Evolutionary conservation across 176 grass and related monocot species (phyloP).

Genomic region (Eremochloa ophiuroides): DNA sequence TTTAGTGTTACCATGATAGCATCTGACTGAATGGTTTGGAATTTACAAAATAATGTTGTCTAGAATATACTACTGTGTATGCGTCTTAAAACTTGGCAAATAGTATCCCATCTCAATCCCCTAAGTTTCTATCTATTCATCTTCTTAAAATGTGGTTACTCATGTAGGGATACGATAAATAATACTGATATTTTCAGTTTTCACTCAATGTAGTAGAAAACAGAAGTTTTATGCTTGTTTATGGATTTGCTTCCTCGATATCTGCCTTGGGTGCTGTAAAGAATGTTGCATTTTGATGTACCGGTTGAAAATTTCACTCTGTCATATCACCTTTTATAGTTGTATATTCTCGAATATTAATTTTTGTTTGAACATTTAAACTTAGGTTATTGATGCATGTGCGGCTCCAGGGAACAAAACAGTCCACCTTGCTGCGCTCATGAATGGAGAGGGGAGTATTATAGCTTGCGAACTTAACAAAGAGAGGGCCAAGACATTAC

Average conservation of each 20-base stretch:
- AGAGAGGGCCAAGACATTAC: conserved; percentile 68
- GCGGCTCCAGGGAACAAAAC: conserved; percentile 99
- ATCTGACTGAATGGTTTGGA: neutral
- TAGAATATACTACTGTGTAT: neutral
- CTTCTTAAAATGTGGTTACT: neutral
- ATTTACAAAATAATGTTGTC: neutral
- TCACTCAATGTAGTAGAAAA: neutral
- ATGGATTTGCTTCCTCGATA: neutral
- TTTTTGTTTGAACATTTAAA: conserved; percentile 37
- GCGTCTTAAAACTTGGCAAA: neutral
- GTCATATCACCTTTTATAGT: neutral
- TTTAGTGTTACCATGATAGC: neutral
- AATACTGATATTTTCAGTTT: neutral
- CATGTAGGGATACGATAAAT: neutral
- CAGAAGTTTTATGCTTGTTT: neutral
- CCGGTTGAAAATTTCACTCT: neutral
- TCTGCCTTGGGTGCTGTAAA: neutral
- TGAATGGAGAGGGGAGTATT: conserved; percentile 85
- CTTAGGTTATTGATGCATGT: conserved; percentile 99
- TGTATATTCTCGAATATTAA: conserved; percentile 24
- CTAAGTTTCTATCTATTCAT: neutral
- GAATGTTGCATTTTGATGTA: neutral
- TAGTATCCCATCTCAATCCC: neutral
- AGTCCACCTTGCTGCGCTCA: conserved; percentile 77
- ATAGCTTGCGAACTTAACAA: conserved; percentile 84